These are phyloP conservation scores for Pythium folliculosum DNA, from an alignment of 352 stramenopile genomes.

Conservation along the genomic window DNA sequence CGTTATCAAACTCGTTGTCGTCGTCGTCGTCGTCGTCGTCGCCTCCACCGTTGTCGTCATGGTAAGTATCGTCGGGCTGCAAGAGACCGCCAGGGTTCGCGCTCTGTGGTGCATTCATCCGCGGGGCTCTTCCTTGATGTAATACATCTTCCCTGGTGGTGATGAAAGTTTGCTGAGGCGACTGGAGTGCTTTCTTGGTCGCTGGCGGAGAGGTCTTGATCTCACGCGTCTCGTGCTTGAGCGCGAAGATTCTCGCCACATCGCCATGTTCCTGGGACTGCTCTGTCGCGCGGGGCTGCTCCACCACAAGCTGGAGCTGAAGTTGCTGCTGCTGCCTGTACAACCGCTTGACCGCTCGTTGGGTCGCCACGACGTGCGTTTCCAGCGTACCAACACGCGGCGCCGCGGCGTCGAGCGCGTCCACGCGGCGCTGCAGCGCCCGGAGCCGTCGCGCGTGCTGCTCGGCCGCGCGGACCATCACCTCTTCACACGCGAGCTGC, in stretches of 20 bases:
- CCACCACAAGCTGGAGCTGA: not conserved
- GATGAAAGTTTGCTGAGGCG: too few relatives aligned
- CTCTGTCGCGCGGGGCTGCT: not conserved
- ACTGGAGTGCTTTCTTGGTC: too few relatives aligned
- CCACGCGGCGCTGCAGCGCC: not conserved
- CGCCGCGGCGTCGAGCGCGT: not conserved
- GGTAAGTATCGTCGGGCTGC: not conserved
- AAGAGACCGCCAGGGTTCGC: too few relatives aligned
- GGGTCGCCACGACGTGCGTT: conserved; percentile 13
- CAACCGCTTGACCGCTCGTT: conserved; percentile 11
- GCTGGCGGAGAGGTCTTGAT: too few relatives aligned
- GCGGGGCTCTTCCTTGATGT: too few relatives aligned
- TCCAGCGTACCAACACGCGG: not conserved
- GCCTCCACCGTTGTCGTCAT: not conserved
- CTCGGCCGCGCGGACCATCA: conserved; percentile 23
- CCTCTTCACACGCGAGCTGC: conserved; percentile 23
- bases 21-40: too few relatives aligned
- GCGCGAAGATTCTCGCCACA: not conserved
- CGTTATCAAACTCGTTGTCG: too few relatives aligned
- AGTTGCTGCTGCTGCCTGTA: not conserved
- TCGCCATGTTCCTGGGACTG: not conserved
- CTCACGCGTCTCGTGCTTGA: too few relatives aligned
- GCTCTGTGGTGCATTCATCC: too few relatives aligned
- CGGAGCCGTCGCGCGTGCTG: conserved; percentile 13
- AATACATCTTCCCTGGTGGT: too few relatives aligned